Conservation (phyloP, 345 rosid species). For the Aquilaria sinensis region DNA sequence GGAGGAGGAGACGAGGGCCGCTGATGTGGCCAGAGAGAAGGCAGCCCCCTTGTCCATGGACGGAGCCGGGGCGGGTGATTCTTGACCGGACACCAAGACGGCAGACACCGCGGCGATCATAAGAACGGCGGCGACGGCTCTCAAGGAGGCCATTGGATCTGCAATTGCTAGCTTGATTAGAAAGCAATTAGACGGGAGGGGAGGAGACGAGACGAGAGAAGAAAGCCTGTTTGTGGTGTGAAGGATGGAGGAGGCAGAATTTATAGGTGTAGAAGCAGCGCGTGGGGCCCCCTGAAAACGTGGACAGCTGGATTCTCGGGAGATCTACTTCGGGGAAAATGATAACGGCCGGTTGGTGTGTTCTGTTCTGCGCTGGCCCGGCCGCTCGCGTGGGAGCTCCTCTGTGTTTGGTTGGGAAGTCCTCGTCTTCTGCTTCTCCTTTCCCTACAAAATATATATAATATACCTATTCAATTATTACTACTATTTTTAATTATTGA, state of each 20-base stretch:
- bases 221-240: too few relatives aligned
- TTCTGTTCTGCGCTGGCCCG: too few relatives aligned
- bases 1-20: slow-evolving; percentile 26
- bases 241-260: too few relatives aligned
- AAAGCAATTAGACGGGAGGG: too few relatives aligned
- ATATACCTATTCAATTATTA: too few relatives aligned
- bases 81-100: slow-evolving; percentile 4
- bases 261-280: slow-evolving; percentile 4
- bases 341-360: slow-evolving; percentile 7
- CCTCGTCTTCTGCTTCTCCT: too few relatives aligned
- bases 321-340: slow-evolving; percentile 2
- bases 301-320: slow-evolving; percentile 18
- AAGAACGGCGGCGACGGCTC: slow-evolving; percentile 1
- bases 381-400: too few relatives aligned
- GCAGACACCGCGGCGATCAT: not conserved
- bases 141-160: slow-evolving; percentile 1
- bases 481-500: too few relatives aligned
- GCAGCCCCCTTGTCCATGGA: slow-evolving; percentile 26
- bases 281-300: slow-evolving; percentile 6
- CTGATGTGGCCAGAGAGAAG: slow-evolving; percentile 19
- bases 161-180: too few relatives aligned
- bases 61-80: slow-evolving; percentile 17
- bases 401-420: too few relatives aligned
- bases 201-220: too few relatives aligned
- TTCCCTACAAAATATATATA: too few relatives aligned